Conservation (phyloP, 2,329 filamentous ascomycete genomes). For the Penicillium sp. region DNA sequence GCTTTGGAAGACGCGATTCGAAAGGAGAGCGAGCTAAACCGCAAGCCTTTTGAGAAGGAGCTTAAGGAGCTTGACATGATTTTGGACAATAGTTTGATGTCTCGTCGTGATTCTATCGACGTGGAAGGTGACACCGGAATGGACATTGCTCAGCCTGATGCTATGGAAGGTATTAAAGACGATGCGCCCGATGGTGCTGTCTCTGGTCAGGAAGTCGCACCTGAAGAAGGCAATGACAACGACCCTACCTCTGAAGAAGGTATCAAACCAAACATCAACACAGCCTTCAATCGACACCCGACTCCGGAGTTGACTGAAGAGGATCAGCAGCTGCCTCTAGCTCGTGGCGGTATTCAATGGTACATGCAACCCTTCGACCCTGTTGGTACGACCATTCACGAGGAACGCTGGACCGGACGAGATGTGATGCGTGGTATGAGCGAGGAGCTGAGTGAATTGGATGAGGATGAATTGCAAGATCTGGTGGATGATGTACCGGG, state of each 20-base stretch:
- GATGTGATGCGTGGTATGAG: slow-evolving; percentile 72
- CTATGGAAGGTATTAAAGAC: slow-evolving; percentile 23
- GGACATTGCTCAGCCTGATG: slow-evolving; percentile 32
- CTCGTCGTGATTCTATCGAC: slow-evolving; percentile 45
- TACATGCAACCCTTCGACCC: slow-evolving; percentile 81
- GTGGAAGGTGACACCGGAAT: slow-evolving; percentile 41
- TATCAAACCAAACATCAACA: slow-evolving; percentile 12
- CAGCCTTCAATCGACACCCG: slow-evolving; percentile 49
- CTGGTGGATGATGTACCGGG: slow-evolving; percentile 54
- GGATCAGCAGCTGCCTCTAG: slow-evolving; percentile 52
- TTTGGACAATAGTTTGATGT: slow-evolving; percentile 64
- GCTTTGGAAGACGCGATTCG: slow-evolving; percentile 71
- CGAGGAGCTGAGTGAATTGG: slow-evolving; percentile 86
- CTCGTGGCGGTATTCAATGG: slow-evolving; percentile 80
- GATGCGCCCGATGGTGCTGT: slow-evolving; percentile 10
- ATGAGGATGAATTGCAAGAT: slow-evolving; percentile 82
- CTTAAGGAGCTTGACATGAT: slow-evolving; percentile 71
- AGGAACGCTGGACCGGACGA: slow-evolving; percentile 70
- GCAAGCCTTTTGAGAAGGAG: slow-evolving; percentile 67
- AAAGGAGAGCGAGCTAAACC: slow-evolving; percentile 77
- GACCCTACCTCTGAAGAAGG: slow-evolving; percentile 20
- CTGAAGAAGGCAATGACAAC: slow-evolving; percentile 6
- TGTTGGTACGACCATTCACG: slow-evolving; percentile 73
- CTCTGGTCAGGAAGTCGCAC: slow-evolving; percentile 7
- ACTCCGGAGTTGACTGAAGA: slow-evolving; percentile 44